Percentiles rank a stretch among this genome's conserved stretches.
phyloP scores from a whole-genome alignment of 306 rosid genomes.

The Alnus rubra region DNA sequence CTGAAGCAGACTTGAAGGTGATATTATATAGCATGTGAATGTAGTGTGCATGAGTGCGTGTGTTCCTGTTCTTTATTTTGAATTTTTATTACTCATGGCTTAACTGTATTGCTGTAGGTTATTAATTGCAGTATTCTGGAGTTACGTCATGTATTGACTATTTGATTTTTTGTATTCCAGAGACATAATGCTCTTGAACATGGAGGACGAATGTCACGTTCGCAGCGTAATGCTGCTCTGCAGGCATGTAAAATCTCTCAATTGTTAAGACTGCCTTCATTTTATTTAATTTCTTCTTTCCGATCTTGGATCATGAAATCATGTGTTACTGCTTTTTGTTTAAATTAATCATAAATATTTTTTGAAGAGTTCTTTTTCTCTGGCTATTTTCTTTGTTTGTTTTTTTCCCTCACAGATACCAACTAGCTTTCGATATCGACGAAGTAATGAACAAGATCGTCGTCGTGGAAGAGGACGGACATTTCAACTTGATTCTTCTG shows the following conservation, averaged over 20 bases:
- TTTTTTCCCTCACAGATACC: slow-evolving; percentile 63
- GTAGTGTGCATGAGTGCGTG: neutral
- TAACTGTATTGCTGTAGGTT: neutral
- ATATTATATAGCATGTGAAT: slow-evolving; percentile 26
- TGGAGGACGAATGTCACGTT: slow-evolving; percentile 94
- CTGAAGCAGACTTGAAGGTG: slow-evolving; percentile 95
- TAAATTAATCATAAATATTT: neutral
- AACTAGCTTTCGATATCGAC: slow-evolving; percentile 76
- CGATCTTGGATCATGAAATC: neutral
- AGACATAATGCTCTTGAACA: slow-evolving; percentile 88
- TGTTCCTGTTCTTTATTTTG: slow-evolving; percentile 16
- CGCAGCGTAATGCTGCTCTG: slow-evolving; percentile 94
- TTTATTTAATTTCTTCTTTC: slow-evolving; percentile 1
- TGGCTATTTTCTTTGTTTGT: neutral
- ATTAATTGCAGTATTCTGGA: slow-evolving; percentile 29
- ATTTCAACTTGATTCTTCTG: slow-evolving; percentile 70
- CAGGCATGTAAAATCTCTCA: slow-evolving; percentile 52
- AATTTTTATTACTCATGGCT: slow-evolving; percentile 6
- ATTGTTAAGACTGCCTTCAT: neutral
- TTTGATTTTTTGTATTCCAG: slow-evolving; percentile 42
- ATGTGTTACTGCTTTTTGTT: neutral
- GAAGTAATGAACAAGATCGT: slow-evolving; percentile 63
- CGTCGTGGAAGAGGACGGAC: slow-evolving; percentile 70
- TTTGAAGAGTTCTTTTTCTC: neutral
- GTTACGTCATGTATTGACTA: slow-evolving; percentile 5